Base-by-base conservation (phyloP, 176 grass and related monocot species). In the Triticum dicoccoides region DNA sequence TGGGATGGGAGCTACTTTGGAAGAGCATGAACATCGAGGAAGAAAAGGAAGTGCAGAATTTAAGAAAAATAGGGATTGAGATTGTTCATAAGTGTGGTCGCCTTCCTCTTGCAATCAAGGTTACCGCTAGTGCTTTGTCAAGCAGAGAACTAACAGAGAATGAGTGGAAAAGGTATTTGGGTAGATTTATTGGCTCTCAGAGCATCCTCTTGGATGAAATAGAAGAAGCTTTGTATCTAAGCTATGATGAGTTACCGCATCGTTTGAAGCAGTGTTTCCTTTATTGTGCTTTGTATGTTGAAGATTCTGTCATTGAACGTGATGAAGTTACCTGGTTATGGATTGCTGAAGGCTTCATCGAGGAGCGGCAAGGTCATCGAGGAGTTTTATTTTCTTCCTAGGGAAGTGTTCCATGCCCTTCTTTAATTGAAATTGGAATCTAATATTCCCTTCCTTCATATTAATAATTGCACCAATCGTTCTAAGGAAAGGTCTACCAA, bases 101-200 rank as follows among this genome's bases (percentile, higher is more conserved):
- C 25, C 87, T 94, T 5, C 87, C 92, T 27, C 76, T 94, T 1
- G 87, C 87, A n/a, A 89, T 94, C 9, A 91, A 62, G 5, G 51
- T 79, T 8, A 84, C 58, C 10, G 84, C 69, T 0, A 73, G 44
- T 11, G 51, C 80, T 11, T 25, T 94, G 21, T 41, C 72, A 17
- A 25, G 2, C 0, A 85, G 29, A 78, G 63, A 82, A 2, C 39
- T 33, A 27, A 84, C 18, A 0, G 73, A 29, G 3, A 87, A 25
- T 9, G 63, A 94, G 11, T 91, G 89, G 92, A 67, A 47, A 6
- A 79, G 2, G 11, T 4, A 80, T 29, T 29, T 80, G 1, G 27
- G 3, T 14, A 89, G 20, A 18, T 67, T 41, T 23, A 21, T 33
- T 91, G 47, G 54, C 5, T 89, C 72, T 0, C 69, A 32, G 14